Conservation (phyloP, 1,139 yeast genomes). For the Pneumocystis wakefieldiae region DNA sequence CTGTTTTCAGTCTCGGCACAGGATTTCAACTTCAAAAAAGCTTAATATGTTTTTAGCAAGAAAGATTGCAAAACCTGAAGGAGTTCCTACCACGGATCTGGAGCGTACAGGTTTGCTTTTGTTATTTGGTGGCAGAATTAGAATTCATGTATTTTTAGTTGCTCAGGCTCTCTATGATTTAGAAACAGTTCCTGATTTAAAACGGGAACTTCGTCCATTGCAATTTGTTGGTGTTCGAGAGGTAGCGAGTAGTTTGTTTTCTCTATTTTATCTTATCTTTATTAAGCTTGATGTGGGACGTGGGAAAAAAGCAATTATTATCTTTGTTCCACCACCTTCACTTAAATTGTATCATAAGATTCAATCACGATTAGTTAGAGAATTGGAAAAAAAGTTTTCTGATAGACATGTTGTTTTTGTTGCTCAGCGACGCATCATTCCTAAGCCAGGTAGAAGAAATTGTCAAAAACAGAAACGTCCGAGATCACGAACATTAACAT, state of each 20-base stretch:
- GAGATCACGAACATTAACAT: slow-evolving; percentile 97
- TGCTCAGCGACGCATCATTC: slow-evolving; percentile 99
- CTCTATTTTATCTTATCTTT: neutral
- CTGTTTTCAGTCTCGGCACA: neutral
- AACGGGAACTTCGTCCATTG: slow-evolving; percentile 95
- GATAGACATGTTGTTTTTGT: slow-evolving; percentile 99
- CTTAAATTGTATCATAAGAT: slow-evolving; percentile 91
- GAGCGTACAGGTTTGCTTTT: slow-evolving; percentile 52
- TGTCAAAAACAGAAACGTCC: slow-evolving; percentile 98
- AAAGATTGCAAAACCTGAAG: slow-evolving; percentile 53
- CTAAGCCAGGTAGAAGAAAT: slow-evolving; percentile 84
- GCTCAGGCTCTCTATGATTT: slow-evolving; percentile 98
- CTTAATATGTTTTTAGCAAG: slow-evolving; percentile 75
- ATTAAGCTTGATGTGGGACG: slow-evolving; percentile 76
- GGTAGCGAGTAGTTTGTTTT: slow-evolving; percentile 25
- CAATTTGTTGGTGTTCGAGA: slow-evolving; percentile 98
- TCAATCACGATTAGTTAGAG: slow-evolving; percentile 84
- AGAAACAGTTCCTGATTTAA: slow-evolving; percentile 89
- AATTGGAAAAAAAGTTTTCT: slow-evolving; percentile 99
- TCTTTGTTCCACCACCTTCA: slow-evolving; percentile 96
- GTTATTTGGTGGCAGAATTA: neutral
- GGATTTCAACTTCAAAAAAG: slow-evolving; percentile 17
- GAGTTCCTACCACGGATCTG: slow-evolving; percentile 65
- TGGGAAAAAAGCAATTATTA: slow-evolving; percentile 97
- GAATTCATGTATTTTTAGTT: slow-evolving; percentile 28